These are phyloP conservation scores for Gossypium trilobum DNA, from an alignment of 441 rosid genomes.

Conservation along the genomic window DNA sequence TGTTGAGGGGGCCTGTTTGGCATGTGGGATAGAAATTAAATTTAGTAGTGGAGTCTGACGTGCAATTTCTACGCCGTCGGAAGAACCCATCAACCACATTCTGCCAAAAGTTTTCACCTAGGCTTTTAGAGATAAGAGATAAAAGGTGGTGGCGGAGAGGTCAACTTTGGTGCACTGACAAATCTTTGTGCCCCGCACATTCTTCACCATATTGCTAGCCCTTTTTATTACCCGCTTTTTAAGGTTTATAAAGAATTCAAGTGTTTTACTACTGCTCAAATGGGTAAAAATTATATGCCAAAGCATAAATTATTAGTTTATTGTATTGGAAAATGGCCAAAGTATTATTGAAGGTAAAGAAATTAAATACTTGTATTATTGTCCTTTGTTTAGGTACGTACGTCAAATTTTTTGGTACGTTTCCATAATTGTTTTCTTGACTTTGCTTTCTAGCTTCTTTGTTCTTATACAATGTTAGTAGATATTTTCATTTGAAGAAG, in stretches of 20 bases:
- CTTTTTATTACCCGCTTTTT: neutral
- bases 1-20: neutral
- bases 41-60: conserved; percentile 23
- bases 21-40: neutral
- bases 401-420: neutral
- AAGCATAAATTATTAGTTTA: no score
- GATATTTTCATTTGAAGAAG: neutral
- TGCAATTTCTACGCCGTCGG: conserved; percentile 11
- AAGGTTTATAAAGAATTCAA: neutral
- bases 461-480: neutral
- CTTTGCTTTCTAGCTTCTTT: neutral
- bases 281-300: no score
- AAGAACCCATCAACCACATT: conserved; percentile 17
- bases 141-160: neutral
- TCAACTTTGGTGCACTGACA: conserved; percentile 21
- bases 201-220: conserved; percentile 13
- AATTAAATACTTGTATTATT: neutral
- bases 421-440: neutral
- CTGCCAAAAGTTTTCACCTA: conserved; percentile 18
- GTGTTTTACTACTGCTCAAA: neutral
- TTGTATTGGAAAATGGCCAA: no score
- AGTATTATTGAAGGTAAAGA: neutral
- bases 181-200: neutral
- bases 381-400: neutral
- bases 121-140: neutral